These are phyloP conservation scores for Chimonanthus salicifolius DNA, from an alignment of 164 flowering plant species.

Conservation along the genomic window DNA sequence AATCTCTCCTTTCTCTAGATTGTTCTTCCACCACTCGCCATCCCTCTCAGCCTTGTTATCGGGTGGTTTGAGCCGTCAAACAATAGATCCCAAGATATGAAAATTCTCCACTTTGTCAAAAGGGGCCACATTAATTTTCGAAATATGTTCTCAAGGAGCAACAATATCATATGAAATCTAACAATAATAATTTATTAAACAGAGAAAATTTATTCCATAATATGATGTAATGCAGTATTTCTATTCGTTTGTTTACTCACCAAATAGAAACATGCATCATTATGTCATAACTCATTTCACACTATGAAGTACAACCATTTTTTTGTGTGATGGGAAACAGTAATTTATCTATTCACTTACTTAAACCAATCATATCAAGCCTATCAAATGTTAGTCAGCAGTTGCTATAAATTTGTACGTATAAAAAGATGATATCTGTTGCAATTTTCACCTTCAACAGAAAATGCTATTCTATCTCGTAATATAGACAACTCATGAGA, in stretches of 20 bases:
- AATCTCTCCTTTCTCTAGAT: too few relatives aligned
- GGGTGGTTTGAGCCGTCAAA: too few relatives aligned
- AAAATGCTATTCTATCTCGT: slow-evolving; percentile 69
- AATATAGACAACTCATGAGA: slow-evolving; percentile 81
- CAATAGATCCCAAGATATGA: too few relatives aligned
- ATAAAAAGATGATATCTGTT: background rate
- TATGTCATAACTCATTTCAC: too few relatives aligned
- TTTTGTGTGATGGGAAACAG: background rate
- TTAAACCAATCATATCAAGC: background rate
- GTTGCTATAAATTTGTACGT: background rate
- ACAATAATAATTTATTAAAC: too few relatives aligned
- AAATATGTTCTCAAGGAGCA: too few relatives aligned
- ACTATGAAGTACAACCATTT: background rate
- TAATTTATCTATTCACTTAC: background rate
- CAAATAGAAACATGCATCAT: background rate
- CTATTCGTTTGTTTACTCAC: background rate
- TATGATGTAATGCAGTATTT: background rate
- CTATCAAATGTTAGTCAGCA: background rate
- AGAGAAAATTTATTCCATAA: background rate
- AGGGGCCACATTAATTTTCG: too few relatives aligned
- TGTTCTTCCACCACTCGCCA: too few relatives aligned
- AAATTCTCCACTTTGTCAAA: too few relatives aligned
- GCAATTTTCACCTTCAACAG: slow-evolving; percentile 51
- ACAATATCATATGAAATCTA: too few relatives aligned
- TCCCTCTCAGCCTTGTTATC: too few relatives aligned